Conservation (phyloP, 2,329 filamentous ascomycete genomes). For the Nectriaceae sp. region DNA sequence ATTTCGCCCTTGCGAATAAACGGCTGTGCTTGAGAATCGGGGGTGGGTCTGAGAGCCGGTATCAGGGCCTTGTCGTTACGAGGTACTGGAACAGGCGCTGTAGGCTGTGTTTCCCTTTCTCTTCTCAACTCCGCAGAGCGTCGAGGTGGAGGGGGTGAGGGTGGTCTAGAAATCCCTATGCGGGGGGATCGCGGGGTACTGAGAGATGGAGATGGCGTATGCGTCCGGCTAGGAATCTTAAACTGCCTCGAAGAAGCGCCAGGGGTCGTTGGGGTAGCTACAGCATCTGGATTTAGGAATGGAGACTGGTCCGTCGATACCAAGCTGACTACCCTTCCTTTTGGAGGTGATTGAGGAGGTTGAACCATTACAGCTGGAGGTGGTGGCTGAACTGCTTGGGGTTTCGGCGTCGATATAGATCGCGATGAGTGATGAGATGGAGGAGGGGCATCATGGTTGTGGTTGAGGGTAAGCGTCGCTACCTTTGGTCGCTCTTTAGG, state of each 20-base stretch:
- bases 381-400: conserved; percentile 27
- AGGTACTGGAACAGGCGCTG: conserved; percentile 74
- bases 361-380: conserved; percentile 69
- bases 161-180: conserved; percentile 50
- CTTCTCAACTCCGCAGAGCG: conserved; percentile 61
- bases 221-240: conserved; percentile 56
- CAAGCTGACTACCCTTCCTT: conserved; percentile 39
- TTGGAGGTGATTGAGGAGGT: conserved; percentile 70
- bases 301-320: conserved; percentile 42
- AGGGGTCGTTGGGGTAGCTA: conserved; percentile 43
- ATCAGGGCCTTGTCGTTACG: conserved; percentile 68
- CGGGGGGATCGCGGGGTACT: conserved; percentile 46
- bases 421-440: conserved; percentile 25
- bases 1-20: conserved; percentile 20
- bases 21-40: conserved; percentile 14
- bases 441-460: conserved; percentile 27
- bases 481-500: conserved; percentile 31
- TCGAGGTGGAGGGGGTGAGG: conserved; percentile 64
- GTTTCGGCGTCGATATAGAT: conserved; percentile 25
- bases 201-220: conserved; percentile 50
- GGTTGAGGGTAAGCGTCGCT: conserved; percentile 16
- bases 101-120: conserved; percentile 45
- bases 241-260: conserved; percentile 47
- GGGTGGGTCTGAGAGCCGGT: conserved; percentile 22
- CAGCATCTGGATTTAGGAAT: conserved; percentile 51